Evolutionary conservation across 2,329 filamentous ascomycete species (phyloP), one percentile per base, ranked within the genome.

Genomic region (Aspergillus sp.): DNA sequence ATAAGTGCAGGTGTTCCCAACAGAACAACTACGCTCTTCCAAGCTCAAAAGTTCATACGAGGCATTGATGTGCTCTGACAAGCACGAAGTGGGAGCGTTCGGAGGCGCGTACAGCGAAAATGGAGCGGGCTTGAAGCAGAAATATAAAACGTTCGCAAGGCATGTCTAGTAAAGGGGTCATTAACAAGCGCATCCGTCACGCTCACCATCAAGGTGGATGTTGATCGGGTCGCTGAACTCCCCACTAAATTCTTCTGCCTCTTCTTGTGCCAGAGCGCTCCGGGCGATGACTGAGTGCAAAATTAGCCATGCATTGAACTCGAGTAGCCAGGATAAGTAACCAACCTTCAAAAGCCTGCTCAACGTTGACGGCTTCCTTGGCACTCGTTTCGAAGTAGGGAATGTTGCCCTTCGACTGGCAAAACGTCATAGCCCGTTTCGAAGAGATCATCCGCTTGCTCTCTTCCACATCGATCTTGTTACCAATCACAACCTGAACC

Each of bases 331-430:
- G 15, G 17, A 17, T 55, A 27, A 21, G 44, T 23, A 19, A 54
- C 79, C 62, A 75, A 88, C 87, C 86, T 77, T 91, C 88, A 69
- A 91, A 91, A 49, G 89, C 89, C 74, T 91, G 92, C 79, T 99
- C 95, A 47, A 99, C 95, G 74, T 99, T 99, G 80, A 97, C 90
- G 62, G 94, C 95, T 78, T 99, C 95, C 83, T 99, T 99, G 62
- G 95, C 95, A 79, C 93, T 97, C 17, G 95, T 99, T 86, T 99
- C 95, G 73, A 99, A 99, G 80, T 99, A 99, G 17, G 95, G 95
- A 66, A 99, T 97, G 62, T 92, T 92, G 51, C 94, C 94, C 80
- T 98, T 97, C 59, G 92, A 96, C 78, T 97, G 92, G 79, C 95
- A 99, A 77, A 97, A 99, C 13, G 94, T 93, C 87, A 94, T 93